Evolutionary conservation across 1,284 basidiomycete genomes (phyloP), one percentile per base, ranked within the genome.

Genomic region (Cryptococcus sp.): DNA sequence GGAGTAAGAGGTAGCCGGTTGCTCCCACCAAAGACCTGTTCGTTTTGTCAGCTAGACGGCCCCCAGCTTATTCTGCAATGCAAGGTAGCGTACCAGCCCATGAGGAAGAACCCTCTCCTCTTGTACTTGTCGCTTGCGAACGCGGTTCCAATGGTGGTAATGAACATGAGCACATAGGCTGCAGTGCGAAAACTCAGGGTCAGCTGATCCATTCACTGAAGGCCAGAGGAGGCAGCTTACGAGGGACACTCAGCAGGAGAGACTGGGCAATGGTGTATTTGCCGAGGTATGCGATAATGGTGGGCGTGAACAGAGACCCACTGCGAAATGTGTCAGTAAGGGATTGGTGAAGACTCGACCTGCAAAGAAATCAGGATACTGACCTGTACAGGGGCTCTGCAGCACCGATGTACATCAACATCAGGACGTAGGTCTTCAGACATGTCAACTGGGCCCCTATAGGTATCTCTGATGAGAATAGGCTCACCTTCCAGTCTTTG

Each of bases 91-190:
- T 18, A 73, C 76, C 76, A 79, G 63, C 75, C 76, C 71, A 80
- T 76, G 51, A 80, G 71, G 69, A 79, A 76, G 53, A 73, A 60
- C 7, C 72, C 77, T 43, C 80, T 69, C 45, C 66, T 68, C 23
- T 70, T 59, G 45, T 62, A 70, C 43, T 70, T 68, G 68, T 81
- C 80, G 24, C 72, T 75, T 24, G 74, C 37, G 53, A 60, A 73
- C 13, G 79, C 79, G 0, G 77, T 78, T 15, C 52, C 49, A 52
- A 80, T 67, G 18, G 79, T 81, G 4, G 78, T 78, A 60, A 78
- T 66, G 66, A 80, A 80, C 38, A 77, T 78, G 46, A 79, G 64
- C 21, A 77, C 79, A 63, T 80, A 81, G 16, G 80, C 75, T 55
- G 69, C 15, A n/a, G n/a, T n/a, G 3, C 20, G 20, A 28, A 16